Evolutionary conservation across 768 basidiomycete genomes (phyloP).

Genomic region (Kwoniella sp.): DNA sequence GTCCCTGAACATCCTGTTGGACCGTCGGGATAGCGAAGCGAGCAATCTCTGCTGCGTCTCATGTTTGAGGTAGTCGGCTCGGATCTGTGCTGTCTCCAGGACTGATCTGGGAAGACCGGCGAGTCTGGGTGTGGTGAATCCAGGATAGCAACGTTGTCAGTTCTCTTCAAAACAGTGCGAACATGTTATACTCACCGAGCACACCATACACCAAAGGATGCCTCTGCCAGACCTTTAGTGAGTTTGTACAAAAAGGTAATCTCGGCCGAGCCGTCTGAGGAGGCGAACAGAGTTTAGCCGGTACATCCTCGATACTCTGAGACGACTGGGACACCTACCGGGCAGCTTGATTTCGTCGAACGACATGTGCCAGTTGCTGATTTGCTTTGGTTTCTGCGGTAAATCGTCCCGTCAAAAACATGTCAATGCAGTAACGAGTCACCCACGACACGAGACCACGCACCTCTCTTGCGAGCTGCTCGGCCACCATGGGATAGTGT

Average conservation of each 20-base stretch:
- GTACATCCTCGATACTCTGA: no score
- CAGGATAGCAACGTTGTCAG: background rate
- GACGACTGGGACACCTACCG: no score
- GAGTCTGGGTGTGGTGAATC: slow-evolving; percentile 58
- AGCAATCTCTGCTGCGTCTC: slow-evolving; percentile 56
- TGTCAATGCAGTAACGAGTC: no score
- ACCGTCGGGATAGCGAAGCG: slow-evolving; percentile 27
- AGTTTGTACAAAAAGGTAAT: slow-evolving; percentile 87
- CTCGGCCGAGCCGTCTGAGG: slow-evolving; percentile 67
- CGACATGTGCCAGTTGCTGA: slow-evolving; percentile 81
- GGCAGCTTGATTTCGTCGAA: slow-evolving; percentile 71
- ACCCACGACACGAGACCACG: no score
- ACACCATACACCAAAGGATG: slow-evolving; percentile 91
- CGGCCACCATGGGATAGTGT: slow-evolving; percentile 83
- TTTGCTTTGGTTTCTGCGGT: slow-evolving; percentile 39
- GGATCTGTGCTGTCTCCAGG: slow-evolving; percentile 63
- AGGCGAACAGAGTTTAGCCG: no score
- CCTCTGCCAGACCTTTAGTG: slow-evolving; percentile 69
- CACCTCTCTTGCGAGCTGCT: slow-evolving; percentile 48
- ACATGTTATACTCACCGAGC: slow-evolving; percentile 58
- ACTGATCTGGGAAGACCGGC: slow-evolving; percentile 78
- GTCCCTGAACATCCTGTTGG: slow-evolving; percentile 10
- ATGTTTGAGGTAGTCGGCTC: slow-evolving; percentile 64
- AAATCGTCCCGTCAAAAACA: no score
- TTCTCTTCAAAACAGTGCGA: no score